Conservation (phyloP, 2,329 filamentous ascomycete genomes). For the Microthyrium microscopicum region DNA sequence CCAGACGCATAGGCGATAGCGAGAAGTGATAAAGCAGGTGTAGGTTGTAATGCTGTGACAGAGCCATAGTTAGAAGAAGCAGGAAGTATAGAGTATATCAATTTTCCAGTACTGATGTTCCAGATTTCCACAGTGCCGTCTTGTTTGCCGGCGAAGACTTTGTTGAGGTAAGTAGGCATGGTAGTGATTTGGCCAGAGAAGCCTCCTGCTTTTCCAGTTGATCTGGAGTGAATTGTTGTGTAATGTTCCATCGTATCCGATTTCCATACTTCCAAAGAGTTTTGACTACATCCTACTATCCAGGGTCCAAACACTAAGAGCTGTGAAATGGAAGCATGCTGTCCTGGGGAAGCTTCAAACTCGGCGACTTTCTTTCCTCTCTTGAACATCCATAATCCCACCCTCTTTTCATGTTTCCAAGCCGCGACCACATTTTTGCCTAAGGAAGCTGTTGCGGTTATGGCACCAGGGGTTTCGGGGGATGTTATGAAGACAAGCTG, state of each 20-base stretch:
- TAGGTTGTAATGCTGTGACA: conserved; percentile 75
- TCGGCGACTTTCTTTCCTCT: conserved; percentile 71
- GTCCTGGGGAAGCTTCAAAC: conserved; percentile 48
- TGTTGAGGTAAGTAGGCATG: conserved; percentile 93
- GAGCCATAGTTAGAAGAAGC: conserved; percentile 55
- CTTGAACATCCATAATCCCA: conserved; percentile 83
- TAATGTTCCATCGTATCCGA: conserved; percentile 71
- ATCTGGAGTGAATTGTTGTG: conserved; percentile 52
- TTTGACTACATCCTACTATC: conserved; percentile 66
- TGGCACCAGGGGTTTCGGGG: conserved; percentile 69
- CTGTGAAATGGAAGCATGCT: conserved; percentile 55
- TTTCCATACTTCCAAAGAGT: conserved; percentile 80
- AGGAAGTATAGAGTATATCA: conserved; percentile 79
- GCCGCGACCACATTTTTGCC: conserved; percentile 78
- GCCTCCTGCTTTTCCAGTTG: conserved; percentile 37
- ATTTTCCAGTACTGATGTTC: conserved; percentile 84
- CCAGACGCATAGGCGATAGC: conserved; percentile 78
- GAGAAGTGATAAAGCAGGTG: conserved; percentile 68
- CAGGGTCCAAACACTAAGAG: conserved; percentile 78
- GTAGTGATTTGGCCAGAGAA: conserved; percentile 51
- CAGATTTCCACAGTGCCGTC: conserved; percentile 92
- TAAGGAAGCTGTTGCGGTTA: conserved; percentile 79
- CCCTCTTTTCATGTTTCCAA: conserved; percentile 42
- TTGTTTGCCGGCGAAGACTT: conserved; percentile 72
- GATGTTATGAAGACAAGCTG: conserved; percentile 87